These are phyloP conservation scores for Leccinum uliginosum DNA, from an alignment of 768 basidiomycete genomes.

Conservation along the genomic window DNA sequence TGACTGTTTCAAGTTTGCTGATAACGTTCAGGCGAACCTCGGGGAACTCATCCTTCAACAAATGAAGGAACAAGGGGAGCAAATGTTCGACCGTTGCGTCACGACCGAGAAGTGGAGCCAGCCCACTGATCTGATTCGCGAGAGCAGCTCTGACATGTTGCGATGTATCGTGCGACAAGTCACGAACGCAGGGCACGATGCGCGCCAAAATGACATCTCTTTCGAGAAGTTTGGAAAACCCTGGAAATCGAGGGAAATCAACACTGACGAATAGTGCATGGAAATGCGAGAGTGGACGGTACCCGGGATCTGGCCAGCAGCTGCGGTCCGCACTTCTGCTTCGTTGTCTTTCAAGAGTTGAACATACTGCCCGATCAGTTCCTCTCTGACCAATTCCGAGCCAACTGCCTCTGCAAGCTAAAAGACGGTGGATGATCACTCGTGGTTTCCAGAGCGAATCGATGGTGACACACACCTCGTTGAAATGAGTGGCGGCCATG, in stretches of 20 bases:
- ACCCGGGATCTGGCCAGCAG: slow-evolving; percentile 96
- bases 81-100: slow-evolving; percentile 94
- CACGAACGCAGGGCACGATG: slow-evolving; percentile 91
- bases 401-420: slow-evolving; percentile 92
- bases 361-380: slow-evolving; percentile 89
- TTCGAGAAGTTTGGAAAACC: slow-evolving; percentile 91
- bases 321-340: slow-evolving; percentile 96
- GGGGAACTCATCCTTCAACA: slow-evolving; percentile 97
- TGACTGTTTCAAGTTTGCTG: slow-evolving; percentile 96
- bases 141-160: slow-evolving; percentile 97
- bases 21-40: slow-evolving; percentile 98
- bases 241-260: slow-evolving; percentile 38
- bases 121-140: slow-evolving; percentile 92
- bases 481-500: slow-evolving; percentile 97
- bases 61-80: slow-evolving; percentile 92
- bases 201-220: slow-evolving; percentile 90
- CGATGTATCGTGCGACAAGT: slow-evolving; percentile 87
- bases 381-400: slow-evolving; percentile 84
- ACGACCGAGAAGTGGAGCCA: slow-evolving; percentile 90
- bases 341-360: slow-evolving; percentile 96
- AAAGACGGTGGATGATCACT: neutral
- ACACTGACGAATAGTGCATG: neutral
- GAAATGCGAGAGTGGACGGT: slow-evolving; percentile 14
- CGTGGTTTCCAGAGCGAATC: neutral
- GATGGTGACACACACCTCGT: slow-evolving; percentile 57